Conservation (phyloP, 2,329 filamentous ascomycete genomes). For the Alternaria longipes region DNA sequence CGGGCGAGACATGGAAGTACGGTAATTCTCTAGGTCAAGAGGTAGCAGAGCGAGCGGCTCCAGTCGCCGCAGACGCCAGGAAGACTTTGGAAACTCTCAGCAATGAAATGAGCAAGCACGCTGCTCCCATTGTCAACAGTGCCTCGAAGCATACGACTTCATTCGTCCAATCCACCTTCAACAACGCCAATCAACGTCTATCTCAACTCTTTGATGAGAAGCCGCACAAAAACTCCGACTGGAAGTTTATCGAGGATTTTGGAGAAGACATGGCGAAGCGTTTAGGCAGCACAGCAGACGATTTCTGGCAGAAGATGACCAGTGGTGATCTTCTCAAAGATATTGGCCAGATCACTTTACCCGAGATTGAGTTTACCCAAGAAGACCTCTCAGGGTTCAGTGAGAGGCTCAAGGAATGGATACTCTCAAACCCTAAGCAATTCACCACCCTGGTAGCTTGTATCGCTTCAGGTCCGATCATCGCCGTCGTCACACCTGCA, state of each 20-base stretch:
- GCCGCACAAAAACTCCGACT: not conserved
- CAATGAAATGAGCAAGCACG: not conserved
- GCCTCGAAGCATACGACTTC: not conserved
- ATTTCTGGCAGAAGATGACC: not conserved
- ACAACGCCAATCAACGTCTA: not conserved
- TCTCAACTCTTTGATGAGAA: not conserved
- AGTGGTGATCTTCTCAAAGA: not conserved
- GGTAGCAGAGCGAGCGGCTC: no score
- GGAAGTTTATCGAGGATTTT: not conserved
- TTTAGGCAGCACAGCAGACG: not conserved
- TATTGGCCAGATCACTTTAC: no score
- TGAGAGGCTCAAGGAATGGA: no score
- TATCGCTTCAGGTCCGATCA: no score
- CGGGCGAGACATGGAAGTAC: no score
- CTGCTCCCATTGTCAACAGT: not conserved
- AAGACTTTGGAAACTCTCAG: not conserved
- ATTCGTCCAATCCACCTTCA: not conserved
- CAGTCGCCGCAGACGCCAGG: not conserved
- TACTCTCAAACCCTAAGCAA: fast-evolving
- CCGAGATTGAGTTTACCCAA: no score
- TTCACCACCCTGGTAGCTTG: no score
- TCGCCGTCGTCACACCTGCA: no score
- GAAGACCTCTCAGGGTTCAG: no score
- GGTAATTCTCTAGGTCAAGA: no score
- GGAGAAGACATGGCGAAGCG: not conserved